Base-by-base conservation (phyloP, 1,139 yeast genomes). In the Suhomyces coccinellae region DNA sequence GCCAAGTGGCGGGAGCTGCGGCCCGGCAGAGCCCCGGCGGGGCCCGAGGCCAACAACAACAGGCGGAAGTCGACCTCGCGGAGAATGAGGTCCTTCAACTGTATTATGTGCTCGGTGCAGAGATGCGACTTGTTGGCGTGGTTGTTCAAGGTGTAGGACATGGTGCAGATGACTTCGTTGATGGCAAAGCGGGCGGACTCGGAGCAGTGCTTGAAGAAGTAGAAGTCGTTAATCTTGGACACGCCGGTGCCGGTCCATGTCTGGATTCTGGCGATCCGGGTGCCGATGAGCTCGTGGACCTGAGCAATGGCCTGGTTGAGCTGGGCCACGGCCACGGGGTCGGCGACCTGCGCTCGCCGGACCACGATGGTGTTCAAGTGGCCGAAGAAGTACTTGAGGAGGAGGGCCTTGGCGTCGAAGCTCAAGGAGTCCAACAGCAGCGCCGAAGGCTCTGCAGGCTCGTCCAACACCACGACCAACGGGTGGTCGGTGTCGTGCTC, bases 221-320 rank as follows among this genome's bases (percentile, higher is more conserved):
- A 59, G 27, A 56, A 55, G 39, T 71, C 72, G 47, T 69, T 63
- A 14, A 69, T 47, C 37, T 62, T 52, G 16, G 56, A 41, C 3
- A 54, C 48, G 16, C 72, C 70, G 26, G 79, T 72, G 2, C 85
- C 85, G 0, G 80, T 74, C 86, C 85, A 81, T 3, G 79, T 69
- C 54, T 77, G 75, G 48, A 81, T 75, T 49, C 86, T 61, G 6
- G 71, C 53, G 33, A 79, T 67, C 51, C 86, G 61, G 53, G 74
- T 45, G 51, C 46, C 53, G n/a, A 70, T 60, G 41, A 66, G 53
- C 8, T 45, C 38, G 17, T 58, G 54, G 39, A 69, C 67, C 41
- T 65, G 55, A 16, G 56, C 48, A n/a, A 73, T 61, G 14, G 59
- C 56, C 4, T 54, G 55, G 49, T 70, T 62, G 35, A 71, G 55